Percentiles rank a stretch among this genome's conserved stretches.
Evolutionary conservation across 495 filamentous ascomycete genomes (phyloP).

Genomic region (Aspergillus kassunensis): DNA sequence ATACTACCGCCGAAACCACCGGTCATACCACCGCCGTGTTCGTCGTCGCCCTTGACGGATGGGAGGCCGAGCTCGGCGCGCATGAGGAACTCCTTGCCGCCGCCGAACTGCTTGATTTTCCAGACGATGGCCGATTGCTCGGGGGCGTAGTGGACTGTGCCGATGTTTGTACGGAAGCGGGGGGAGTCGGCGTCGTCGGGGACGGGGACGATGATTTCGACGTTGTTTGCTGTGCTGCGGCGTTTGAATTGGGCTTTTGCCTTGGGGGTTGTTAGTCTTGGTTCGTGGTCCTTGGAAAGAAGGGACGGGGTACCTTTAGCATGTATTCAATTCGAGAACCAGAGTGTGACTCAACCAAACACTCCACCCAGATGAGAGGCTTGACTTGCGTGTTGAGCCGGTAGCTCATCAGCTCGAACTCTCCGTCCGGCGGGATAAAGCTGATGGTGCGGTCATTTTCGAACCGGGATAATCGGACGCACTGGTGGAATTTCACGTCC

Average conservation of each 20-base stretch:
- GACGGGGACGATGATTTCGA: conserved; percentile 95
- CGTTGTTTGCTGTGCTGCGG: conserved; percentile 95
- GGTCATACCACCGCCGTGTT: conserved; percentile 93
- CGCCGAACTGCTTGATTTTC: conserved; percentile 99
- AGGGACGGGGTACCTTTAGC: conserved; percentile 63
- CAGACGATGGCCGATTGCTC: conserved; percentile 97
- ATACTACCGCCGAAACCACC: conserved; percentile 95
- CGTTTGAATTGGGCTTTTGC: conserved; percentile 98
- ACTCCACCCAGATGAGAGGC: conserved; percentile 98
- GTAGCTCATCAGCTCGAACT: conserved; percentile 99
- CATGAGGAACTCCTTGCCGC: conserved; percentile 98
- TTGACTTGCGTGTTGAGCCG: conserved; percentile 98
- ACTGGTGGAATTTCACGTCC: conserved; percentile 99
- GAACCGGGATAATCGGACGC: conserved; percentile 90
- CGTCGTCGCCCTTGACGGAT: conserved; percentile 93
- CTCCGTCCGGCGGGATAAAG: conserved; percentile 97
- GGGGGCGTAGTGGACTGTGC: conserved; percentile 96
- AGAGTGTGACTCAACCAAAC: conserved; percentile 90
- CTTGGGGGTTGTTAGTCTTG: conserved; percentile 27
- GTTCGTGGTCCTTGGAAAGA: not conserved
- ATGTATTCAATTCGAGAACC: conserved; percentile 96
- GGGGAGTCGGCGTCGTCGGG: conserved; percentile 97
- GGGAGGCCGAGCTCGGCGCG: conserved; percentile 94
- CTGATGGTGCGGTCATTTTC: conserved; percentile 99
- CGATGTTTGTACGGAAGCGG: conserved; percentile 95